A percentile compares a stretch with the other conserved stretches of the same genome.
Conservation (phyloP, 148 eudicot species). For the Cornus florida region DNA sequence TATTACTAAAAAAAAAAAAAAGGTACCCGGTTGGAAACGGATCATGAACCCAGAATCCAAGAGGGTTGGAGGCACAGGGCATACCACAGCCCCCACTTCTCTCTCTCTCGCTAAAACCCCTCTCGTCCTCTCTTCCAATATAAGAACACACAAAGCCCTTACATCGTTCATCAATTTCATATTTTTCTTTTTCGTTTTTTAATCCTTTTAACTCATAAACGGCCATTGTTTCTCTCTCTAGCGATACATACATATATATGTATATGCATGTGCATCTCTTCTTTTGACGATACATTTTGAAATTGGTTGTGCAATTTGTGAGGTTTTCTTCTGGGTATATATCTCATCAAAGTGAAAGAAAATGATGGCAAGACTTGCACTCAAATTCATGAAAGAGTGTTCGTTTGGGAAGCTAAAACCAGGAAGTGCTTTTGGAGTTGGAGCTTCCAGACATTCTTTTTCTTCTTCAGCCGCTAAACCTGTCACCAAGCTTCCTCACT, state of each 20-base stretch:
- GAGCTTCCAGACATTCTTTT: constrained; percentile 17
- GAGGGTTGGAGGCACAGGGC: too few relatives aligned
- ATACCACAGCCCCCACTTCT: background rate
- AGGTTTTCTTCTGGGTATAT: too few relatives aligned
- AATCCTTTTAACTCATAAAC: too few relatives aligned
- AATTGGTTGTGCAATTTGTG: background rate
- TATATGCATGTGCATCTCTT: too few relatives aligned
- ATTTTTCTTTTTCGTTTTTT: background rate
- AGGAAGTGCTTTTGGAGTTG: background rate
- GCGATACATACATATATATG: too few relatives aligned
- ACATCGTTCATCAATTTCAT: background rate
- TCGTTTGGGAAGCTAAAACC: constrained; percentile 10
- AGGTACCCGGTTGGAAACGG: too few relatives aligned
- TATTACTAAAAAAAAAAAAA: too few relatives aligned
- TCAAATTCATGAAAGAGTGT: constrained; percentile 29
- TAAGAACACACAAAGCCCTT: background rate
- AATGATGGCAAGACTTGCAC: constrained; percentile 30
- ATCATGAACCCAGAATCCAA: too few relatives aligned
- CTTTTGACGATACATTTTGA: background rate
- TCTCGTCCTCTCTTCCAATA: background rate
- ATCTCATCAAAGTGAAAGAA: background rate
- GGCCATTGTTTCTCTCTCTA: too few relatives aligned
- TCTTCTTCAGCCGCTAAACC: constrained; percentile 24
- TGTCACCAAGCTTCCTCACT: constrained; percentile 26
- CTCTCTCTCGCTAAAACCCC: background rate